These are phyloP conservation scores for Trametes cingulata DNA, from an alignment of 768 basidiomycete species.

Conservation along the genomic window DNA sequence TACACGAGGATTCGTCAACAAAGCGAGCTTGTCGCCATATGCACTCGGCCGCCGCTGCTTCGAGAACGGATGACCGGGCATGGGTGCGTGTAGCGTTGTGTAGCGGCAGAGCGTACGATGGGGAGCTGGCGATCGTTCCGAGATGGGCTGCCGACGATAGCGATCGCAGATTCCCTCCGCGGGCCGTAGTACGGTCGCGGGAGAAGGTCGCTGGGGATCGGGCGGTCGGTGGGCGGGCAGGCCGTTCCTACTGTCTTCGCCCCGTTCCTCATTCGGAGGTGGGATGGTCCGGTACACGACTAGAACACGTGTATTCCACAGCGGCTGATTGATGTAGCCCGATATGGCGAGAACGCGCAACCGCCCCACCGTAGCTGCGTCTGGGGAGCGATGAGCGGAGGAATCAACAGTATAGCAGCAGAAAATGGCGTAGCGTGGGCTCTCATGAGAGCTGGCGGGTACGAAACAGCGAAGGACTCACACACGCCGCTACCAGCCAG, in stretches of 20 bases:
- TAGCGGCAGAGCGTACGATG: slow-evolving; percentile 1
- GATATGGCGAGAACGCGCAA: slow-evolving; percentile 13
- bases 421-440: not conserved
- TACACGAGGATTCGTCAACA: slow-evolving; percentile 2
- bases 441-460: not conserved
- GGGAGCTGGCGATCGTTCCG: slow-evolving; percentile 14
- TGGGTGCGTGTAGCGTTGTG: not conserved
- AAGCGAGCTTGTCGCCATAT: slow-evolving; percentile 7
- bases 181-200: slow-evolving; percentile 15
- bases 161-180: slow-evolving; percentile 9
- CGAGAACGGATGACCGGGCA: slow-evolving; percentile 6
- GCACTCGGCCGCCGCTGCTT: slow-evolving; percentile 1
- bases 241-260: not conserved
- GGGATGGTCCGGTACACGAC: slow-evolving; percentile 3
- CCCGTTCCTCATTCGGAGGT: not conserved
- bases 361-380: not conserved
- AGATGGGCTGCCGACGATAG: slow-evolving; percentile 10
- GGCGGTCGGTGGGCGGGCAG: not conserved
- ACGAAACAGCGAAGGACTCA: not conserved
- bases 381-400: slow-evolving; percentile 10
- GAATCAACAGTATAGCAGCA: not conserved
- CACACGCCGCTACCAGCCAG: not conserved
- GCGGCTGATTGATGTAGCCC: slow-evolving; percentile 10
- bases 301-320: slow-evolving; percentile 8
- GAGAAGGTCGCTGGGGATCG: slow-evolving; percentile 15